phyloP scores from a whole-genome alignment of 495 filamentous ascomycete species.

The Xylona heveae region DNA sequence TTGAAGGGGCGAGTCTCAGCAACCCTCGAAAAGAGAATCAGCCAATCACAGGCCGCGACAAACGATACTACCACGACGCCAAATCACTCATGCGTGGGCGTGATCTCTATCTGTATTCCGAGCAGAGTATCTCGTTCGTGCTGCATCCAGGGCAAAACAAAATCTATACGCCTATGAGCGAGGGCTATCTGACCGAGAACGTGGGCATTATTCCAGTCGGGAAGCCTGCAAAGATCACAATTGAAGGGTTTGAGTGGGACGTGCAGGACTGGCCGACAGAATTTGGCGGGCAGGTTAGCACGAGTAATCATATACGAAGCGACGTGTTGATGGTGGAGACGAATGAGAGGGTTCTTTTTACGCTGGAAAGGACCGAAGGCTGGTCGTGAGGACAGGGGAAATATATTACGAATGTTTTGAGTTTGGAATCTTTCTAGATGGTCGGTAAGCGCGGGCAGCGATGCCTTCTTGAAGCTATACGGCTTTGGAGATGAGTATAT shows the following conservation, averaged over 20 bases:
- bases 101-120: constrained; percentile 45
- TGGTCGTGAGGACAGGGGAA: too few species aligned
- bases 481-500: too few species aligned
- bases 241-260: constrained; percentile 75
- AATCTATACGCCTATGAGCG: constrained; percentile 35
- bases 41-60: too few species aligned
- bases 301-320: constrained; percentile 65
- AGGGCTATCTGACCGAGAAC: constrained; percentile 31
- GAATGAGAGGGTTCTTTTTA: constrained; percentile 58
- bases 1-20: too few species aligned
- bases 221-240: constrained; percentile 49
- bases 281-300: constrained; percentile 73
- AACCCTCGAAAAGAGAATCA: too few species aligned
- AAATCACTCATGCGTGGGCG: too few species aligned
- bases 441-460: too few species aligned
- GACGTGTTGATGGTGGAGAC: constrained; percentile 35
- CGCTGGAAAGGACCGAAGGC: too few species aligned
- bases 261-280: constrained; percentile 56
- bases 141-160: constrained; percentile 42
- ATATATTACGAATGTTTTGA: too few species aligned
- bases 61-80: constrained; percentile 11
- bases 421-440: too few species aligned
- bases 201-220: constrained; percentile 73
- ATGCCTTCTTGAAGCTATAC: too few species aligned
- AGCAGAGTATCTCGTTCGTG: constrained; percentile 61